Base-by-base conservation (phyloP, 2,329 filamentous ascomycete species). In the Pseudogymnoascus sp. region DNA sequence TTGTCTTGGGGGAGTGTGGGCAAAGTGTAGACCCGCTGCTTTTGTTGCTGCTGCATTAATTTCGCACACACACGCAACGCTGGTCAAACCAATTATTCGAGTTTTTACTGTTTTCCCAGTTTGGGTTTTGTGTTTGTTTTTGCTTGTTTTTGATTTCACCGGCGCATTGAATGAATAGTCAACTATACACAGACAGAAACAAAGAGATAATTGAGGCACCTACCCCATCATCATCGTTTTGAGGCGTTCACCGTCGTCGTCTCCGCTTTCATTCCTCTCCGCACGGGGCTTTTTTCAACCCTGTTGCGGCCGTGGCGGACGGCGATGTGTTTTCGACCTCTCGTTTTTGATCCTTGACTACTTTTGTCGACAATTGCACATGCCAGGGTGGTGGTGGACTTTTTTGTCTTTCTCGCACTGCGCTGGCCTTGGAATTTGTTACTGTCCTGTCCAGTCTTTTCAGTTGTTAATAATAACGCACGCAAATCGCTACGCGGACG, bases 121-220 rank as follows among this genome's bases (percentile, higher is more conserved):
- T 43, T 41, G 23, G 23, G n/a, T n/a, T 25, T 23, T 25, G 23
- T 25, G n/a, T 43, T 43, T 19, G 10, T 23, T 48, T 61, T 65
- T 67, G 25, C 57, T 62, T 63, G 51, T 41, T 41, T 41, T 41
- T 36, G 25, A 19, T 63, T 65, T 31, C 39, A 45, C 36, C 8
- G 16, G 37, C 54, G 45, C 23, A 14, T 13, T 34, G 31, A 54
- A 54, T 54, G 45, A 54, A 45, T 54, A 54, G 45, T 54, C 45
- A 28, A 28, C 45, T 54, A 54, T 54, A 31, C 45, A 54, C 45
- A 54, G 45, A 54, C 45, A 54, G 45, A 54, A 54, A 54, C 23
- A 31, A 54, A 54, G 45, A 16, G 45, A 16, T 23, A 54, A 54
- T 54, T 54, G 45, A 28, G 23, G 45, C 45, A 45, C 41, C 16